These are phyloP conservation scores for Westerdykella aurantiaca DNA, from an alignment of 2,329 filamentous ascomycete species.

Conservation along the genomic window DNA sequence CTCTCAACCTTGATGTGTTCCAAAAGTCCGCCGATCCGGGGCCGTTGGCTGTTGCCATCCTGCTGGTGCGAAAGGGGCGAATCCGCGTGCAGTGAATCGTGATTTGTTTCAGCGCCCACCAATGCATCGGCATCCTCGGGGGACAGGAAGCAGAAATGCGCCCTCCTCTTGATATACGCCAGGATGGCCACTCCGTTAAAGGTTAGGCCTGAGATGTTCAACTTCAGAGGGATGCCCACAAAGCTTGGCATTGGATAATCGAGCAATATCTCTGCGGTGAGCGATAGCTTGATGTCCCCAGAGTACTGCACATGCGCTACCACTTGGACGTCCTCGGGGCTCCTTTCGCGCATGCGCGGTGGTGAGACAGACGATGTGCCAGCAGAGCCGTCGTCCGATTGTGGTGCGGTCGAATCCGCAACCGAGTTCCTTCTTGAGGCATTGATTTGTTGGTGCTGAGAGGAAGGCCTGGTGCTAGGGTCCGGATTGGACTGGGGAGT, in stretches of 20 bases:
- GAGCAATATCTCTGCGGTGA: constrained; percentile 91
- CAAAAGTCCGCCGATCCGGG: constrained; percentile 66
- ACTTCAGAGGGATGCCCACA: constrained; percentile 86
- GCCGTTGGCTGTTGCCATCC: constrained; percentile 19
- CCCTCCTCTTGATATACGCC: constrained; percentile 80
- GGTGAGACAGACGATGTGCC: constrained; percentile 35
- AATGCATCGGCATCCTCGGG: constrained; percentile 78
- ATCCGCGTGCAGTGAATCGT: constrained; percentile 24
- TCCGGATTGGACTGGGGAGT: constrained; percentile 44
- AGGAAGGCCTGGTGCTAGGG: constrained; percentile 41
- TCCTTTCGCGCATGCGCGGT: constrained; percentile 61
- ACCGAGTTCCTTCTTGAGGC: constrained; percentile 22
- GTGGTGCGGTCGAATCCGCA: constrained; percentile 21
- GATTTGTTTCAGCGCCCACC: constrained; percentile 43
- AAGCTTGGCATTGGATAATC: constrained; percentile 99
- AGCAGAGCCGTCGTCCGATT: constrained; percentile 25
- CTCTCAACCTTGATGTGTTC: constrained; percentile 95
- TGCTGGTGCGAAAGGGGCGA: constrained; percentile 21
- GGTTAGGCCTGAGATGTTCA: constrained; percentile 89
- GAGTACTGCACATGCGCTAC: constrained; percentile 86
- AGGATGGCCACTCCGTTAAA: constrained; percentile 94
- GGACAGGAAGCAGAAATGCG: constrained; percentile 91
- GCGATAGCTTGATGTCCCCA: constrained; percentile 77
- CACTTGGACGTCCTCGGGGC: constrained; percentile 83
- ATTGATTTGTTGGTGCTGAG: constrained; percentile 36